A percentile compares a stretch with the other conserved stretches of the same genome.
phyloP scores from a whole-genome alignment of 2,329 filamentous ascomycete genomes.

The Xylaria polymorpha region DNA sequence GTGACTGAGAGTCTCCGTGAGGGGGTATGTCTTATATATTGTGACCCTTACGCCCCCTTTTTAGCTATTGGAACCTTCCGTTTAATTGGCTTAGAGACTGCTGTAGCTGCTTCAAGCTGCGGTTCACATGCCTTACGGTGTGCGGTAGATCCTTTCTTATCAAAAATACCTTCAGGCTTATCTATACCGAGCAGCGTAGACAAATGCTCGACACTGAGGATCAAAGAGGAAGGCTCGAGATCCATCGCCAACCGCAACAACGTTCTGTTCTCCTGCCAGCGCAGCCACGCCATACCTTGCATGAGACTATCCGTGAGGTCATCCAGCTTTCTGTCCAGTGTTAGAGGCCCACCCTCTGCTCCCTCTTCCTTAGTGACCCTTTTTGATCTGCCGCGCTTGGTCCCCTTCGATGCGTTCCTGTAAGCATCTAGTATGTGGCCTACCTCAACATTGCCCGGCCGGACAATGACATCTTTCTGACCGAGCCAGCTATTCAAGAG shows the following conservation, averaged over 20 bases:
- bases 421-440: slow-evolving; percentile 36
- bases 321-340: slow-evolving; percentile 70
- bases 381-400: slow-evolving; percentile 17
- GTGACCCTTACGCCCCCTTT: too few species aligned
- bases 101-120: too few species aligned
- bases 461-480: slow-evolving; percentile 39
- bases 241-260: slow-evolving; percentile 48
- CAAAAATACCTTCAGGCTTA: too few species aligned
- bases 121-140: too few species aligned
- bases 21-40: too few species aligned
- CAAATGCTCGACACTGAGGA: slow-evolving; percentile 26
- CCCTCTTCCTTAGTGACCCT: slow-evolving; percentile 41
- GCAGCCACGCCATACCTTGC: slow-evolving; percentile 80
- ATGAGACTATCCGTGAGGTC: slow-evolving; percentile 84
- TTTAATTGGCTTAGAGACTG: too few species aligned
- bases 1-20: too few species aligned
- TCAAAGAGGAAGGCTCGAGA: too few species aligned
- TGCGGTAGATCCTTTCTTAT: too few species aligned
- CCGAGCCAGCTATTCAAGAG: slow-evolving; percentile 67
- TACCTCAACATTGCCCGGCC: slow-evolving; percentile 29
- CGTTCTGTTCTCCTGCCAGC: slow-evolving; percentile 74
- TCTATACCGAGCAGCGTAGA: too few species aligned
- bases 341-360: slow-evolving; percentile 37
- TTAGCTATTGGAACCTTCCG: too few species aligned
- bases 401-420: not conserved